phyloP scores from a whole-genome alignment of 768 basidiomycete genomes.

The Suillus bovinus region DNA sequence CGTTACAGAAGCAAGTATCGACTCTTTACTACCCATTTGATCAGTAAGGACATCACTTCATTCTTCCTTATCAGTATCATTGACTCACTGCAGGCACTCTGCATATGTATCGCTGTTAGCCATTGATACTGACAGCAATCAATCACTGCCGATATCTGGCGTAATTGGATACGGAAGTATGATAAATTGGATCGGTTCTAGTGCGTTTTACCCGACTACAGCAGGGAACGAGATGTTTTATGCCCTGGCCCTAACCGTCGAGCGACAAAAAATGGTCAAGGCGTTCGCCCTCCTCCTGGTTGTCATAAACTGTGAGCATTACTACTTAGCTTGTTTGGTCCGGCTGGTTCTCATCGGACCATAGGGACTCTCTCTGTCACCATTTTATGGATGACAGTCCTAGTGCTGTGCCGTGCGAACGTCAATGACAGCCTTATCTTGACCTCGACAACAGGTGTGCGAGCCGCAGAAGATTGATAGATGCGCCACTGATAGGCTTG shows the following conservation, averaged over 20 bases:
- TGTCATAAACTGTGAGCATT: slow-evolving; percentile 5
- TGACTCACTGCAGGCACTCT: neutral
- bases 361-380: slow-evolving; percentile 9
- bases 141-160: slow-evolving; percentile 7
- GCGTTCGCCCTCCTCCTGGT: slow-evolving; percentile 4
- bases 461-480: neutral
- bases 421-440: slow-evolving; percentile 8
- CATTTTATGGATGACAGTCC: slow-evolving; percentile 10
- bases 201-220: slow-evolving; percentile 1
- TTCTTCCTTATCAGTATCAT: neutral
- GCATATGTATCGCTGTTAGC: slow-evolving; percentile 8
- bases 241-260: neutral
- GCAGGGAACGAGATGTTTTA: slow-evolving; percentile 2
- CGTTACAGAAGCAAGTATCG: slow-evolving; percentile 3
- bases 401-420: slow-evolving; percentile 2
- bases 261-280: slow-evolving; percentile 6
- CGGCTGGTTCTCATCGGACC: neutral
- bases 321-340: neutral
- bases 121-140: slow-evolving; percentile 10
- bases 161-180: slow-evolving; percentile 9
- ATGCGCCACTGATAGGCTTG: neutral
- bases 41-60: neutral
- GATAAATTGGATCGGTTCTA: slow-evolving; percentile 2
- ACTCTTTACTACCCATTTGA: slow-evolving; percentile 11
- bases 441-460: slow-evolving; percentile 5